Base-by-base conservation (phyloP, 2,329 filamentous ascomycete species). In the Paraphoma chrysanthemicola region DNA sequence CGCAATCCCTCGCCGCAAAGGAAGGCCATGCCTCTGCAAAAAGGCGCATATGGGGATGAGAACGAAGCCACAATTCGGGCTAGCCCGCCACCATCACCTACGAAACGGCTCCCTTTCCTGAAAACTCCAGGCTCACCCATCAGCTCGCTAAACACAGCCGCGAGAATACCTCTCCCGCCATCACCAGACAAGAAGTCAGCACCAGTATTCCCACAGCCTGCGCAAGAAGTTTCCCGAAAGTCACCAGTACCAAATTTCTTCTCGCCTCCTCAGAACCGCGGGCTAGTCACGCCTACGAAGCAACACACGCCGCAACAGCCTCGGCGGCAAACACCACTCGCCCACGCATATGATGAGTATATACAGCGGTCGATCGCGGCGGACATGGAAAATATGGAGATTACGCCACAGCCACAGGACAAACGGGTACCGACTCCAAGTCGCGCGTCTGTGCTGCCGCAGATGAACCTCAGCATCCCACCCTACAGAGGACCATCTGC, bases 311-410 rank as follows among this genome's bases (percentile, higher is more conserved):
- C 75, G 23, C 71, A 72, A 47, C 71, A 67, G 42, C 62, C 63
- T 14, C 69, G 70, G 33, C 66, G 70, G 28, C 71, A 74, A 48
- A 76, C 73, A 43, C 73, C 73, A 23, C 66, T 76, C 5, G 66
- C 69, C 29, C 68, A 71, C 36, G 74, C 76, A 11, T 76, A 73
- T 49, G 80, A 82, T 52, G 80, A 81, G 36, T 82, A 79, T 53
- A 64, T 82, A n/a, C 81, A 83, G 62, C 78, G 80, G 45, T 78
- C 76, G 7, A 82, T 82, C 44, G 79, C 79, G 10, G 64, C 63
- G 8, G 72, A 76, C 50, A 68, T 75, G 51, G 77, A 74, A 23
- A 77, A 77, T 48, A 74, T 81, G 70, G 79, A 79, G 6, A 59
- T 70, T 11, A 67, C 67, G 44, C 69, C 66, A 16, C 42, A 39